A percentile compares a stretch with the other conserved stretches of the same genome.
phyloP scores from a whole-genome alignment of 2,329 filamentous ascomycete species.

The Paraconiothyrium sp. region DNA sequence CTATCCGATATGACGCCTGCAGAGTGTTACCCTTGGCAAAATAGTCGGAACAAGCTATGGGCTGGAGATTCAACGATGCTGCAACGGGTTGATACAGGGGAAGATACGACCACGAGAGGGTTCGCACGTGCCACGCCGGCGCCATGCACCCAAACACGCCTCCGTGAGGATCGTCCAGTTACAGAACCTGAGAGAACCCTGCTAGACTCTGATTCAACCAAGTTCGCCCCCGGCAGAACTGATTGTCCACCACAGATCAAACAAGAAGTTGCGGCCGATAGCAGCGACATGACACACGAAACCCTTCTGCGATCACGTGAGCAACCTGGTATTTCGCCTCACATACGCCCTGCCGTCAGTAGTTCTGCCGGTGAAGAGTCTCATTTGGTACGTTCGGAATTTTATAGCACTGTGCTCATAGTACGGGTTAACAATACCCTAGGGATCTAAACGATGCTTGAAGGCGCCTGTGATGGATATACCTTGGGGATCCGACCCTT shows the following conservation, averaged over 20 bases:
- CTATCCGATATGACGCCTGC: constrained; percentile 17
- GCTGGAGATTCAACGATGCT: constrained; percentile 35
- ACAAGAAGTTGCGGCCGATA: constrained; percentile 3
- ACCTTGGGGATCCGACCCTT: constrained; percentile 11
- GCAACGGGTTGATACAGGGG: constrained; percentile 9
- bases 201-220: background rate
- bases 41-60: constrained; percentile 27
- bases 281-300: background rate
- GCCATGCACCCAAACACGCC: constrained; percentile 8
- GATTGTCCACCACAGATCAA: background rate
- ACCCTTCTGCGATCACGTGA: background rate
- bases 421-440: background rate
- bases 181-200: no score
- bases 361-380: constrained; percentile 15
- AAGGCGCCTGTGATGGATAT: constrained; percentile 20
- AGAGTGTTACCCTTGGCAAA: constrained; percentile 28
- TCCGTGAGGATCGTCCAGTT: no score
- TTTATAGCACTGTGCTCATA: background rate
- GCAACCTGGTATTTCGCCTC: background rate
- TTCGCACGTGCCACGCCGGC: constrained; percentile 17
- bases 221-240: background rate
- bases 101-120: background rate
- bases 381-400: background rate
- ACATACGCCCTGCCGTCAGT: constrained; percentile 6
- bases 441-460: background rate